Base-by-base conservation (phyloP, 2,329 filamentous ascomycete genomes). In the Hypomyces rosellus region DNA sequence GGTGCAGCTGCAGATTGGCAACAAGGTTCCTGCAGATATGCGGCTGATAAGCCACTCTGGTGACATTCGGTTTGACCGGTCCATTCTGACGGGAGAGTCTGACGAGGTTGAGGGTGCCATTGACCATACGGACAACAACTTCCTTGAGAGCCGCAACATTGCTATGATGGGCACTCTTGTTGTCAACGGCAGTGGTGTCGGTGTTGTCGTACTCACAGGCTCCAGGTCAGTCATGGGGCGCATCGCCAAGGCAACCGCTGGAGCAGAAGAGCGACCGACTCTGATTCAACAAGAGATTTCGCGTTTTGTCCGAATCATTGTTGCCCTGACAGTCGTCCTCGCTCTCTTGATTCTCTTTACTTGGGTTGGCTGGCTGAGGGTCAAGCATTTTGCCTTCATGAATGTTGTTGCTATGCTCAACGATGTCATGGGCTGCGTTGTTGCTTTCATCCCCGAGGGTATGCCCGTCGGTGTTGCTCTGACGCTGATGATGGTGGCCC, bases 21-120 rank as follows among this genome's bases (percentile, higher is more conserved):
- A 75, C 59, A 75, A 74, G 7, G 71, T 77, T 4, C 73, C 74
- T 0, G 74, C 73, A 5, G 74, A 77, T 55, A 52, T 76, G 25
- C 69, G 74, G n/a, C 61, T 74, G 33, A 51, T 73, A 2, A 61
- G 57, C 6, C 67, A 69, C 50, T 73, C 71, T 7, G 70, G 69
- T 0, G 71, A 73, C 22, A 63, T 72, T 38, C 67, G 69, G 1
- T 73, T 74, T 49, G 71, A 74, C 34, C 60, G 69, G 2, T 63
- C 69, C 1, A 63, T 72, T 18, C 61, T 74, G 20, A 74, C 71
- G 0, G 71, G 71, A 22, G 71, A 74, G 56, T 61, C 69, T 5
- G 68, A 70, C 42, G 69, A 71, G 58, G 58, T 72, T 3, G 67
- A 71, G n/a, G 69, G 66, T 25, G 59, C 67, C 0, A 61, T 71